Percentiles rank a stretch among this genome's conserved stretches.
Conservation (phyloP, 2,329 filamentous ascomycete genomes). For the Phialocephala subalpina region DNA sequence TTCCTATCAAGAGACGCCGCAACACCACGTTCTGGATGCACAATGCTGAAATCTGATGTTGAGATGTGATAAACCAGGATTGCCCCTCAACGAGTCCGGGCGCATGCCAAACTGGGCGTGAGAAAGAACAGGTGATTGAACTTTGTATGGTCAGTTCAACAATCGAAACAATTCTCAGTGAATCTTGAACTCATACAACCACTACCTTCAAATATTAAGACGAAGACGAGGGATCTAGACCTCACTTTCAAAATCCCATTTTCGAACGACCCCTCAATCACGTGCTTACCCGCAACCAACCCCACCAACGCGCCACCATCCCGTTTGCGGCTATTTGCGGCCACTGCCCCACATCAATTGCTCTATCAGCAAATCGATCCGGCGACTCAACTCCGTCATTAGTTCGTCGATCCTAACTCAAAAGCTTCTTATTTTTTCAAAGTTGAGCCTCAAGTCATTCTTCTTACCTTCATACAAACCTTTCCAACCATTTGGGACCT, state of each 20-base stretch:
- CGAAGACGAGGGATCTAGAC: neutral
- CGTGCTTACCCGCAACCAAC: neutral
- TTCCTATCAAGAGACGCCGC: slow-evolving; percentile 3
- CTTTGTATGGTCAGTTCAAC: neutral
- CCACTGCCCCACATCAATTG: neutral
- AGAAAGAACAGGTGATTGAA: neutral
- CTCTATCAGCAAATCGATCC: slow-evolving; percentile 4
- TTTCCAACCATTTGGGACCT: neutral
- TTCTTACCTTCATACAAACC: neutral
- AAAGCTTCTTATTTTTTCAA: neutral
- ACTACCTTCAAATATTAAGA: neutral
- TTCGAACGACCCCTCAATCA: slow-evolving; percentile 8
- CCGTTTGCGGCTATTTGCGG: slow-evolving; percentile 7
- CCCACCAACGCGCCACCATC: neutral
- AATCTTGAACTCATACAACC: neutral
- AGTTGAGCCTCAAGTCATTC: neutral
- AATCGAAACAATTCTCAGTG: neutral
- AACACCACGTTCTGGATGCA: neutral
- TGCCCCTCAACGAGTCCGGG: neutral
- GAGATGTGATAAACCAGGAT: slow-evolving; percentile 1
- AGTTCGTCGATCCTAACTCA: neutral
- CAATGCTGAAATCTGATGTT: slow-evolving; percentile 6
- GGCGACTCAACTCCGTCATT: slow-evolving; percentile 12
- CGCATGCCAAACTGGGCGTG: neutral
- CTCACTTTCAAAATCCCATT: neutral